Conservation (phyloP, 169 alveolate species). For the Cryptosporidium canis region DNA sequence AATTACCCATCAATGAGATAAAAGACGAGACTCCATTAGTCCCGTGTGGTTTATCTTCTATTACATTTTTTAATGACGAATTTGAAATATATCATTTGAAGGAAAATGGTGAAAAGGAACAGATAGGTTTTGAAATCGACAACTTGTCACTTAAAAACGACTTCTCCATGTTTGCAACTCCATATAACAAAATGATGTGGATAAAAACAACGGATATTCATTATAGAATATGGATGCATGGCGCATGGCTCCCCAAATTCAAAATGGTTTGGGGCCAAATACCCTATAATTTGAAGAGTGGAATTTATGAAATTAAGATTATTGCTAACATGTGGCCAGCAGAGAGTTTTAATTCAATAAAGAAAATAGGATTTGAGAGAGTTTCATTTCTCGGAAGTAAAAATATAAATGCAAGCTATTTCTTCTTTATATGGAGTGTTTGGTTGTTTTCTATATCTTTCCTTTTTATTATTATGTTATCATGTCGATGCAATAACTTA, state of each 20-base stretch:
- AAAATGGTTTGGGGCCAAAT: conserved; percentile 72
- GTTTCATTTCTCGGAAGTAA: conserved; percentile 65
- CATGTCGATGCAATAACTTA: neutral
- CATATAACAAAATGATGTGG: conserved; percentile 61
- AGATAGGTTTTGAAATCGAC: neutral
- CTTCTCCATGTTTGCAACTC: conserved; percentile 59
- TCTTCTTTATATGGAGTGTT: conserved; percentile 34
- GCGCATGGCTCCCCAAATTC: conserved; percentile 71
- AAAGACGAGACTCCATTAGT: conserved; percentile 8
- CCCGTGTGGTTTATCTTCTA: conserved; percentile 64
- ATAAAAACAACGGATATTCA: conserved; percentile 62
- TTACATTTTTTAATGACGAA: conserved; percentile 55
- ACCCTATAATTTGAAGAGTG: neutral
- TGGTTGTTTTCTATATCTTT: conserved; percentile 12
- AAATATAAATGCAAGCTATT: conserved; percentile 34
- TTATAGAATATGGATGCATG: conserved; percentile 72
- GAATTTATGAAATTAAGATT: conserved; percentile 44
- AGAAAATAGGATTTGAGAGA: conserved; percentile 46
- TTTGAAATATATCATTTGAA: conserved; percentile 16
- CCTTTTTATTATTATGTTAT: neutral
- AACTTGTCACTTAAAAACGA: conserved; percentile 28
- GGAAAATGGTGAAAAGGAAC: conserved; percentile 1
- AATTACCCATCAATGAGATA: neutral
- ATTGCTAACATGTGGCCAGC: conserved; percentile 64
- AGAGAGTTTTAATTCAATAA: conserved; percentile 49